These are phyloP conservation scores for Gossypium trilobum DNA, from an alignment of 441 rosid genomes.

Conservation along the genomic window DNA sequence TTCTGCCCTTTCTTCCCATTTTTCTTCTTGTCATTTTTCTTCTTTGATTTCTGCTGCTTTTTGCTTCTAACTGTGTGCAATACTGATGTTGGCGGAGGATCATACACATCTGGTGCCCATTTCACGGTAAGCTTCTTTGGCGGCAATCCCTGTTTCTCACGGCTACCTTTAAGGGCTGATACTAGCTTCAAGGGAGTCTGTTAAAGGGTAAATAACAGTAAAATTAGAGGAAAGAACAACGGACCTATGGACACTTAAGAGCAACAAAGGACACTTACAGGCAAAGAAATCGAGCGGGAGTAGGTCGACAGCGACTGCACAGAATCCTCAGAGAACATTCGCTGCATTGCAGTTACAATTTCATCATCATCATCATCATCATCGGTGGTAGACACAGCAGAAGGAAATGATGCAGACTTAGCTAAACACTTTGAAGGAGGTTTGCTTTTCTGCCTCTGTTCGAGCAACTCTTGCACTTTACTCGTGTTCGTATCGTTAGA, in stretches of 20 bases:
- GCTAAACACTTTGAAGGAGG: slow-evolving; percentile 16
- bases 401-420: slow-evolving; percentile 21
- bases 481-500: slow-evolving; percentile 30
- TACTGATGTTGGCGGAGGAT: slow-evolving; percentile 64
- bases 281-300: slow-evolving; percentile 17
- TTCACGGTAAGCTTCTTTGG: slow-evolving; percentile 41
- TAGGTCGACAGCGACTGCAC: not conserved
- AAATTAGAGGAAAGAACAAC: not conserved
- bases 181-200: slow-evolving; percentile 34
- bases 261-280: slow-evolving; percentile 28
- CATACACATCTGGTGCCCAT: slow-evolving; percentile 92
- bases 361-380: slow-evolving; percentile 31
- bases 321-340: slow-evolving; percentile 29
- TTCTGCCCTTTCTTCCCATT: slow-evolving; percentile 64
- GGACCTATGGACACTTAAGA: not conserved
- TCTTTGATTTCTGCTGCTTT: slow-evolving; percentile 49
- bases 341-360: slow-evolving; percentile 26
- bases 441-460: slow-evolving; percentile 14
- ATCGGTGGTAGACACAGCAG: slow-evolving; percentile 18
- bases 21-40: slow-evolving; percentile 38
- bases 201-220: not conserved
- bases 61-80: slow-evolving; percentile 51
- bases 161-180: slow-evolving; percentile 81
- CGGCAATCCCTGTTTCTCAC: slow-evolving; percentile 47
- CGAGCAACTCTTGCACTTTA: slow-evolving; percentile 26